phyloP scores from a whole-genome alignment of 129 eudicot genomes.

The Arctium lappa region DNA sequence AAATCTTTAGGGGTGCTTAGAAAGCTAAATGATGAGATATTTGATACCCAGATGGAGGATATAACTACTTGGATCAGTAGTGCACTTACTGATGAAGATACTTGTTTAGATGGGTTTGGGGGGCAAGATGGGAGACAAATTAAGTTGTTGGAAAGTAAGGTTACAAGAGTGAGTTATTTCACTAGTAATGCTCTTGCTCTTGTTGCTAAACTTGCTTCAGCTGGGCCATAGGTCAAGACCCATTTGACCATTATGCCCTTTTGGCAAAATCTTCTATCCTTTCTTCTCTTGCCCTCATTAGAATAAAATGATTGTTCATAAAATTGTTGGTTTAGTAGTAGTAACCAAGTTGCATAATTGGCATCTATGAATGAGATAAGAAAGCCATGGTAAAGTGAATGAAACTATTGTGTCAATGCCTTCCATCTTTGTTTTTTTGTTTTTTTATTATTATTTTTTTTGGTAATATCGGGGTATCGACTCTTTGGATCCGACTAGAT shows the following conservation, averaged over 20 bases:
- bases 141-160: conserved; percentile 30
- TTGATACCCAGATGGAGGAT: conserved; percentile 54
- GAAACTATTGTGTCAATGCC: not conserved
- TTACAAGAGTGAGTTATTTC: conserved; percentile 44
- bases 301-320: conserved; percentile 1
- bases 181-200: conserved; percentile 96
- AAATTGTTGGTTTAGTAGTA: conserved; percentile 8
- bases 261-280: conserved; percentile 2
- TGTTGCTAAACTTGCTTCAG: conserved; percentile 71
- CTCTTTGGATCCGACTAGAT: not conserved
- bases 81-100: conserved; percentile 80
- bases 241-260: conserved; percentile 16
- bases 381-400: conserved; percentile 14
- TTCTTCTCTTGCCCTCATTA: not conserved
- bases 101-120: conserved; percentile 83
- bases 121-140: conserved; percentile 36
- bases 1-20: conserved; percentile 63
- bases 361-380: conserved; percentile 1
- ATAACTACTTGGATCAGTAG: conserved; percentile 89
- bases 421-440: not conserved
- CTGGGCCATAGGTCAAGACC: conserved; percentile 39
- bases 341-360: conserved; percentile 6
- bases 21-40: conserved; percentile 36
- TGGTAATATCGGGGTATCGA: not conserved
- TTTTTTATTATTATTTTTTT: too few species aligned